Base-by-base conservation (phyloP, 192 early-diverging fungal genomes). In the Rhizophagus clarus region DNA sequence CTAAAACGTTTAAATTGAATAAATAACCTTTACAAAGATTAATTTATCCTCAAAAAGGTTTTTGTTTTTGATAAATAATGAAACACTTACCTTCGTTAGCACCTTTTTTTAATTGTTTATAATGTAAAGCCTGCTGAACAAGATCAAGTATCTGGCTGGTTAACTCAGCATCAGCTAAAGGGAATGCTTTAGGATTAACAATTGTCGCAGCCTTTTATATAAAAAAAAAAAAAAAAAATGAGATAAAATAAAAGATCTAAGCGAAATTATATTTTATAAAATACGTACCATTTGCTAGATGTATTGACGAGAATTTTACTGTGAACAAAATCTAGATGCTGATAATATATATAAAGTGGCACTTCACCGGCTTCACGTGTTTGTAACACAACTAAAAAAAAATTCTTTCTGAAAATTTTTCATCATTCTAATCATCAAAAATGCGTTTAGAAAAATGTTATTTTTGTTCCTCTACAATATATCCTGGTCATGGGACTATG, bases 361-460 rank as follows among this genome's bases (percentile, higher is more conserved):
- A n/a, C n/a, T n/a, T n/a, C n/a, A n/a, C n/a, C n/a, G n/a, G n/a
- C 32, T 32, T 32, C 32, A 32, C 32, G 32, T 32, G 32, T 32
- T 32, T 32, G 32, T 32, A 1, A 32, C 32, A 32, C 32, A 32
- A 40, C 8, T 40, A 7, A 40, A 40, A 40, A 8, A 7, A 40
- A 40, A 37, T 37, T 37, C 5, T 37, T 37, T 4, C 37, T 40
- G 6, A 40, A 40, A 40, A 40, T 40, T 7, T 40, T 40, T n/a
- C n/a, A n/a, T n/a, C n/a, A 40, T 40, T 40, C 37, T 40, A 40
- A 7, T 5, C 37, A 7, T 40, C 37, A 40, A 81, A 63, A 68
- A 98, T 98, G 97, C 91, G 97, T 84, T 88, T 99, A 68, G 97
- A 98, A 88, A 98, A 98, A 91, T 99, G 98, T 85, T 99, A 97